Base-by-base conservation (phyloP, 257 asterid genomes). In the Phtheirospermum japonicum region DNA sequence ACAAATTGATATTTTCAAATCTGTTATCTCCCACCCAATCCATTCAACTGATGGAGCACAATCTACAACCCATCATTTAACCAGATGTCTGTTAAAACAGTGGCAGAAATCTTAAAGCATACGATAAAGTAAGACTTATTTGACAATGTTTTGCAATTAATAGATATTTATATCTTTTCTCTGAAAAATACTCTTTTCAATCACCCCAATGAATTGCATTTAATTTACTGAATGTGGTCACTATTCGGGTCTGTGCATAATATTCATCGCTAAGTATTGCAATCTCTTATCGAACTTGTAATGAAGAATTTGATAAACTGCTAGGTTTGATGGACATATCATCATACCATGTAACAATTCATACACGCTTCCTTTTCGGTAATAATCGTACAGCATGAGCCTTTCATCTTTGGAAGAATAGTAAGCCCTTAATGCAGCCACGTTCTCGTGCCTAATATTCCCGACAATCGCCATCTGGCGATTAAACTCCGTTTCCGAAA, bases 371-470 rank as follows among this genome's bases (percentile, higher is more conserved):
- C 61, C 58, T 2, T 16, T 13, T 20, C 13, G n/a, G 39, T 36
- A 42, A 11, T 55, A 30, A 40, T 66, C 71, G 14, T 55, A 55
- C 32, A 66, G 32, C 64, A 66, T 14, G 26, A 55, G 63, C 46
- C 17, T 28, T 55, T 54, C 57, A 10, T 55, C 57, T 56, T 11
- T 4, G 4, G 56, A 26, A 40, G 43, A 55, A 31, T 28, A 56
- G 64, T 65, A 65, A 53, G 70, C 70, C 16, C 63, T 34, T 20
- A 64, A 23, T 8, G 61, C 6, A 36, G 13, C 51, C 26, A 64
- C 61, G 11, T 64, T 52, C 69, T 34, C 39, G 2, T 64, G 69
- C 61, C 53, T 36, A 14, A 52, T 23, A 37, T 14, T 13, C 19
- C 61, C 69, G 20, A 52, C 30, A 19, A 64, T 33, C 28, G 57